Evolutionary conservation across 1,139 yeast genomes (phyloP).

Genomic region (Schwanniomyces etchellsii): DNA sequence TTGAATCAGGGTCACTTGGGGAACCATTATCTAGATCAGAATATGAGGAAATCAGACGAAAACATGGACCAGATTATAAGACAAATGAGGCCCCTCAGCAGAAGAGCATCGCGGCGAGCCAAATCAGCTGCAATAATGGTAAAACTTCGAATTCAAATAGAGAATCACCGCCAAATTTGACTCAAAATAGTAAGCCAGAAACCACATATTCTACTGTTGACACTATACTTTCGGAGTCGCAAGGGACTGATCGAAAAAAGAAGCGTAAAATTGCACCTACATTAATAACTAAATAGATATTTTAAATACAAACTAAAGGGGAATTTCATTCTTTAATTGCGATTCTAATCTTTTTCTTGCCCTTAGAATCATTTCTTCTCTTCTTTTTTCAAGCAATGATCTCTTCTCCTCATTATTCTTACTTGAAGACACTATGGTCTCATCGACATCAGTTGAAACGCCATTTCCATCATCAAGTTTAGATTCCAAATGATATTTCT

Average conservation of each 20-base stretch:
- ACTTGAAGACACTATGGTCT: conserved; percentile 12
- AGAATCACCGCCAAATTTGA: background rate
- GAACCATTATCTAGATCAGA: background rate
- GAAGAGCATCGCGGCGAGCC: background rate
- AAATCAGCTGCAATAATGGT: background rate
- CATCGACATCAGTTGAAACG: conserved; percentile 5
- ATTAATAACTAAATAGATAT: conserved; percentile 16
- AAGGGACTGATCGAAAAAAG: conserved; percentile 16
- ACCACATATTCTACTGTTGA: background rate
- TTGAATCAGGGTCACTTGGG: conserved; percentile 53
- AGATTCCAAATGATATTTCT: conserved; percentile 27
- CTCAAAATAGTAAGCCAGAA: background rate
- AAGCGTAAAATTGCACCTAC: conserved; percentile 45
- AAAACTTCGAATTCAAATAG: background rate
- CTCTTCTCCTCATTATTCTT: conserved; percentile 14
- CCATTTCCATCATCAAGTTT: conserved; percentile 12
- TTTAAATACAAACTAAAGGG: conserved; percentile 5
- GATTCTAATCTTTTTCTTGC: conserved; percentile 39
- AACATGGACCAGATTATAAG: no score
- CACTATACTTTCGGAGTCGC: background rate
- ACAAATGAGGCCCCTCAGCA: background rate
- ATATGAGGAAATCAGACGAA: background rate
- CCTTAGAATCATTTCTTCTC: conserved; percentile 39
- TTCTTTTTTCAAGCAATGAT: conserved; percentile 19
- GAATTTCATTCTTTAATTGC: conserved; percentile 25